phyloP scores from a whole-genome alignment of 345 rosid genomes.

The Lumnitzera littorea region DNA sequence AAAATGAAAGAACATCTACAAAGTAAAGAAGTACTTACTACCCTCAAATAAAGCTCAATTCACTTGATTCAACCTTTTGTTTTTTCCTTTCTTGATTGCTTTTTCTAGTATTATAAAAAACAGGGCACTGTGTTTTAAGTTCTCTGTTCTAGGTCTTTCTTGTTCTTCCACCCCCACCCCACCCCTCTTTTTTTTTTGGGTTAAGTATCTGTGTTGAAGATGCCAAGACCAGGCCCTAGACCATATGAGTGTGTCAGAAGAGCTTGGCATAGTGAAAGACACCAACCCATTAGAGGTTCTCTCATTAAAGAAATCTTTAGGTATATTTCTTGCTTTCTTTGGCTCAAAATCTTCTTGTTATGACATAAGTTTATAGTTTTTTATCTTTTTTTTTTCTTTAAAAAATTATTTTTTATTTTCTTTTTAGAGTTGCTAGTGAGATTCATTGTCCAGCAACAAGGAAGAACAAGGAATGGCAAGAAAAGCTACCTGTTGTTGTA shows the following conservation, averaged over 20 bases:
- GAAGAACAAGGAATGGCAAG: conserved; percentile 77
- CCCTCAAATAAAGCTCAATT: no score
- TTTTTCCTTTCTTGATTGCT: no score
- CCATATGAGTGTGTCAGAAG: conserved; percentile 67
- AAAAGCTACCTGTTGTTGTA: conserved; percentile 68
- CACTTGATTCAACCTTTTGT: no score
- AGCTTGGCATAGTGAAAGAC: conserved; percentile 80
- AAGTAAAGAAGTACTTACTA: no score
- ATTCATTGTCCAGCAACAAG: conserved; percentile 41
- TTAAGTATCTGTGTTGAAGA: conserved; percentile 17
- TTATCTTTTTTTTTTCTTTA: not conserved
- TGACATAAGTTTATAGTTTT: not conserved
- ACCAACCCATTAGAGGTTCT: conserved; percentile 71
- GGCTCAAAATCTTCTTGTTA: not conserved
- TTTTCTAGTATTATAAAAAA: not conserved
- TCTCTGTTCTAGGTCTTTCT: no score
- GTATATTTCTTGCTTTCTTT: conserved; percentile 13
- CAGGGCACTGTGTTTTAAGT: conserved; percentile 9
- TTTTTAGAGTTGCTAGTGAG: conserved; percentile 47
- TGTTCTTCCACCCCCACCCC: no score
- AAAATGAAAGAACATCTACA: no score
- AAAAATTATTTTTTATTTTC: not conserved
- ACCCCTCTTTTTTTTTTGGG: no score
- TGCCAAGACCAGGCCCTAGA: conserved; percentile 73
- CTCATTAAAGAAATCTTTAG: conserved; percentile 67